Percentiles rank a stretch among this genome's conserved stretches.
These are phyloP conservation scores for Ogataea pignaliae DNA, from an alignment of 805 yeast genomes.

Conservation along the genomic window DNA sequence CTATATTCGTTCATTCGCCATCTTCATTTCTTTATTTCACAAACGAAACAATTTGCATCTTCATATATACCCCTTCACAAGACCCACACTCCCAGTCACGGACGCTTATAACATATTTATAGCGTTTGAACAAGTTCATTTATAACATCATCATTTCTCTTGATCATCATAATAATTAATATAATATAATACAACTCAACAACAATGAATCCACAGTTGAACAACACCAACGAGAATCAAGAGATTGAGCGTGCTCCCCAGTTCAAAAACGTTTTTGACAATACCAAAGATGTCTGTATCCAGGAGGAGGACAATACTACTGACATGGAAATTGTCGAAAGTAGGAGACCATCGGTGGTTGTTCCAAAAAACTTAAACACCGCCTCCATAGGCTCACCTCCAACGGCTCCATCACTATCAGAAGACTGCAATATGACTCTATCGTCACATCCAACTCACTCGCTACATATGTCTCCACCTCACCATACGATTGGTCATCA, in stretches of 20 bases:
- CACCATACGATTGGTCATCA: neutral
- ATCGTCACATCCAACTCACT: slow-evolving; percentile 7
- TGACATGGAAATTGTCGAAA: slow-evolving; percentile 22
- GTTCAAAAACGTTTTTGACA: slow-evolving; percentile 31
- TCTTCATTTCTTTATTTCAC: too few relatives aligned
- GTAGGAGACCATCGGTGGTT: slow-evolving; percentile 26
- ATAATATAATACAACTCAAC: too few relatives aligned
- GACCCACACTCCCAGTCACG: too few relatives aligned
- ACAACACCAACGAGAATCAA: slow-evolving; percentile 36
- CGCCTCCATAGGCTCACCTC: slow-evolving; percentile 13
- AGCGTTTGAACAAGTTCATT: too few relatives aligned
- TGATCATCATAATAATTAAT: too few relatives aligned
- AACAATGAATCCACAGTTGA: slow-evolving; percentile 36
- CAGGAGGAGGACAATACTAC: slow-evolving; percentile 8
- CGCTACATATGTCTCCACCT: slow-evolving; percentile 1
- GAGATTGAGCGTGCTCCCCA: slow-evolving; percentile 27
- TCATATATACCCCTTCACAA: too few relatives aligned
- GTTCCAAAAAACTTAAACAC: slow-evolving; percentile 20
- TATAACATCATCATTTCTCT: too few relatives aligned
- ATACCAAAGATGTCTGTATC: slow-evolving; percentile 9
- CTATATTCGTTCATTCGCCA: too few relatives aligned
- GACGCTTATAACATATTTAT: too few relatives aligned
- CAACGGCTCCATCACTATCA: slow-evolving; percentile 8
- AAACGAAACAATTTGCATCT: too few relatives aligned
- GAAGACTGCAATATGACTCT: slow-evolving; percentile 8